phyloP scores from a whole-genome alignment of 1,284 basidiomycete genomes.

The Moesziomyces aphidis region DNA sequence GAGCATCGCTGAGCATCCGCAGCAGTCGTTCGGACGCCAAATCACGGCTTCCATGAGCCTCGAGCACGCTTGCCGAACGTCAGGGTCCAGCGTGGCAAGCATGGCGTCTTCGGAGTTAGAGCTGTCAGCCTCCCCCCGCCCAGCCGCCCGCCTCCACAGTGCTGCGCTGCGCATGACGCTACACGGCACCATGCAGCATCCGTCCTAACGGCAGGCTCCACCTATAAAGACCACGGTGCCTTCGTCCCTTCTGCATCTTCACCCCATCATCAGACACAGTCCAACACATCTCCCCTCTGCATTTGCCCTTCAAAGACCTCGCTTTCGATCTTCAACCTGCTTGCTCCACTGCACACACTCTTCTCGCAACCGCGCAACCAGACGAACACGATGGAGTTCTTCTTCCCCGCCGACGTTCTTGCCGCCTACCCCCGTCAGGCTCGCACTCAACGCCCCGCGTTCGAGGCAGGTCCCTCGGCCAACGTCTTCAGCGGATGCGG shows the following conservation, averaged over 20 bases:
- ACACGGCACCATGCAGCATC: neutral
- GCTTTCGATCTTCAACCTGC: neutral
- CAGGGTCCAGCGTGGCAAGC: conserved; percentile 30
- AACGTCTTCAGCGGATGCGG: conserved; percentile 33
- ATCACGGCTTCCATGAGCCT: neutral
- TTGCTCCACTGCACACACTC: neutral
- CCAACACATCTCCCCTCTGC: neutral
- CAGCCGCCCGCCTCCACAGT: neutral
- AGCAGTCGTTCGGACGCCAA: conserved; percentile 1
- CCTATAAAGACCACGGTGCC: too few species aligned
- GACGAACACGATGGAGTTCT: conserved; percentile 42
- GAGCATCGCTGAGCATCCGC: conserved; percentile 10
- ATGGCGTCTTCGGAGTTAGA: conserved; percentile 30
- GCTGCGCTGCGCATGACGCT: too few species aligned
- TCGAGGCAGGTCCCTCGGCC: conserved; percentile 24
- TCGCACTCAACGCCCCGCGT: conserved; percentile 14
- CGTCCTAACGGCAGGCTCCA: too few species aligned
- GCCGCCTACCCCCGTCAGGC: conserved; percentile 36
- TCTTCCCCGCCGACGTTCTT: conserved; percentile 52
- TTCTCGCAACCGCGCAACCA: neutral
- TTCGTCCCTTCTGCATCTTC: too few species aligned
- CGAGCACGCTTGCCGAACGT: conserved; percentile 3
- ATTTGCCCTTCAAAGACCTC: neutral
- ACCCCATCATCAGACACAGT: conserved; percentile 10
- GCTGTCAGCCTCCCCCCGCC: conserved; percentile 9